These are phyloP conservation scores for Exophiala sp. DNA, from an alignment of 2,329 filamentous ascomycete genomes.

Conservation along the genomic window DNA sequence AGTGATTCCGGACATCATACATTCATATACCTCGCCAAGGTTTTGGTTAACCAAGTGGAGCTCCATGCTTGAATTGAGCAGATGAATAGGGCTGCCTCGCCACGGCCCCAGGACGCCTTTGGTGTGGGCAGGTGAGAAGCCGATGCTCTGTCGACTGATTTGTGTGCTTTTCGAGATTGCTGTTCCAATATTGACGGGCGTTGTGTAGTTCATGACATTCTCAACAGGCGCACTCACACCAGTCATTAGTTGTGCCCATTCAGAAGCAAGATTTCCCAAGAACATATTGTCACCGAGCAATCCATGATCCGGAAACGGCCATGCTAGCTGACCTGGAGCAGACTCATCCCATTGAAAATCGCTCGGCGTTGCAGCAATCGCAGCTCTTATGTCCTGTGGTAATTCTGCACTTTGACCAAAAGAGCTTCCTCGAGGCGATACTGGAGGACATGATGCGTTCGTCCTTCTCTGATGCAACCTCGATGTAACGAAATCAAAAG, in stretches of 20 bases:
- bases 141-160: not conserved
- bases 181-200: not conserved
- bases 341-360: not conserved
- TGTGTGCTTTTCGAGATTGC: not conserved
- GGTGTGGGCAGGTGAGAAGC: not conserved
- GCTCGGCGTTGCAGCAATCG: not conserved
- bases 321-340: not conserved
- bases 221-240: not conserved
- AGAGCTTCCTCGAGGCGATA: not conserved
- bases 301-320: not conserved
- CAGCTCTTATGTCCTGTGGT: too few species aligned
- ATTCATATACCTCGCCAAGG: constrained; percentile 16
- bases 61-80: constrained; percentile 18
- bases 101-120: constrained; percentile 4
- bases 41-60: constrained; percentile 11
- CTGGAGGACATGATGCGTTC: not conserved
- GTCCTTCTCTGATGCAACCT: constrained; percentile 5
- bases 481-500: constrained; percentile 16
- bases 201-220: not conserved
- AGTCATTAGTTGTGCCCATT: constrained; percentile 7
- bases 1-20: constrained; percentile 19
- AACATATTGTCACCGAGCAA: constrained; percentile 12
- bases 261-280: constrained; percentile 12
- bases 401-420: not conserved
- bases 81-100: constrained; percentile 14